These are phyloP conservation scores for Ramalina peruviana DNA, from an alignment of 495 filamentous ascomycete genomes.

Conservation along the genomic window DNA sequence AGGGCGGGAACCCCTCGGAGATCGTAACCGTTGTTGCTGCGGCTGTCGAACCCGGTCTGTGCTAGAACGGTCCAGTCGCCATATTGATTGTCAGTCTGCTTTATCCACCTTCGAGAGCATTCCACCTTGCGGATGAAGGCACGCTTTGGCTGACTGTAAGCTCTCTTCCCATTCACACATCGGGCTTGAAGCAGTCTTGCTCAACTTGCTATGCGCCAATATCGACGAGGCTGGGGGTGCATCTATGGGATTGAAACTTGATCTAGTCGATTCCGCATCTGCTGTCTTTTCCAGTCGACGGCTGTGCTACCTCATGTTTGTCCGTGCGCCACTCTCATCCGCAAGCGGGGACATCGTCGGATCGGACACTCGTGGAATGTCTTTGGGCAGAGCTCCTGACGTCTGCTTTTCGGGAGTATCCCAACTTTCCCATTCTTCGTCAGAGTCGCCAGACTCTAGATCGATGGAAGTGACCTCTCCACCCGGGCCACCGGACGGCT, in stretches of 20 bases:
- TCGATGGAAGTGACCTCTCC: slow-evolving; percentile 33
- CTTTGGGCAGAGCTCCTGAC: slow-evolving; percentile 33
- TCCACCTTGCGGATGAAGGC: no score
- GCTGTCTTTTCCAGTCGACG: not conserved
- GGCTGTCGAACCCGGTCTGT: no score
- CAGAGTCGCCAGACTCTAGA: slow-evolving; percentile 36
- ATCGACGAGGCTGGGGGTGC: slow-evolving; percentile 39
- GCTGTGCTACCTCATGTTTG: slow-evolving; percentile 38
- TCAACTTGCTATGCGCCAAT: slow-evolving; percentile 52
- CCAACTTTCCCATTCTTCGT: slow-evolving; percentile 63
- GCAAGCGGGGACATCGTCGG: slow-evolving; percentile 28
- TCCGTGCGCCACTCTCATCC: slow-evolving; percentile 34
- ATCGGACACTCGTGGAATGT: slow-evolving; percentile 23
- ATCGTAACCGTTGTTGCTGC: no score
- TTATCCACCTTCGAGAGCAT: no score
- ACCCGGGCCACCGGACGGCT: slow-evolving; percentile 13
- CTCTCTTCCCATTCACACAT: slow-evolving; percentile 67
- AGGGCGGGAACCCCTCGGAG: no score
- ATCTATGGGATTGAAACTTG: slow-evolving; percentile 7
- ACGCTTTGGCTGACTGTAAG: slow-evolving; percentile 10
- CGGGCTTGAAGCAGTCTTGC: slow-evolving; percentile 51
- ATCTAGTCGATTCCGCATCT: not conserved
- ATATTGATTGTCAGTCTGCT: no score
- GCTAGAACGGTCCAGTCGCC: no score
- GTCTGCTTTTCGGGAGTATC: slow-evolving; percentile 40